Evolutionary conservation across 371 early-diverging fungal genomes (phyloP), one percentile per base, ranked within the genome.

Genomic region (Mucor sp.): DNA sequence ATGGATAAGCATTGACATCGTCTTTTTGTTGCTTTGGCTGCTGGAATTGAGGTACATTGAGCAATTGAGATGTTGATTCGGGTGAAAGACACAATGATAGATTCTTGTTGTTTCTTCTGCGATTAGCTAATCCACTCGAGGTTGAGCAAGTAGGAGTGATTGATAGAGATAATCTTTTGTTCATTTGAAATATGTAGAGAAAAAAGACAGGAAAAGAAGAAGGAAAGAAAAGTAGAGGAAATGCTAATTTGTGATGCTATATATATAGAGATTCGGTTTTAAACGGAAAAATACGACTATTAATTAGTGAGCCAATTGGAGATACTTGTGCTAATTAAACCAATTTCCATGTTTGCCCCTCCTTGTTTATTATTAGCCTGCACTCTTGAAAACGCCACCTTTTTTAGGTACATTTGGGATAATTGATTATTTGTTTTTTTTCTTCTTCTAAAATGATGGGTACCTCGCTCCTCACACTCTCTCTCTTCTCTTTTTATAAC

Each of bases 1-100:
- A 50, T 3, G 64, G 73, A 66, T 87, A 87, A 2, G 82, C 80
- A 65, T 74, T 70, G 6, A 59, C 44, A 35, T 76, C 58, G 48
- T 68, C 58, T 53, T 64, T 33, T 28, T 39, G 60, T 57, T 62
- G 44, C 59, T 43, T 62, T 61, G 60, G 30, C 39, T 50, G 28
- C 19, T 65, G 58, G 3, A 23, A 60, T 11, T 65, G 43, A 15
- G 76, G 67, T 50, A 63, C 55, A 48, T 65, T 65, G 14, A 72
- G 55, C 15, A 58, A 63, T 17, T 50, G 41, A 7, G 41, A 25
- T 41, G 50, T 71, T 59, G 59, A 67, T 44, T 63, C 70, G 37
- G 65, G 60, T 58, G 57, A 61, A 33, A 79, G 58, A 65, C 76
- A 73, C 11, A 79, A 65, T 21, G 76, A 78, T 8, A 80, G 63